Evolutionary conservation across 768 basidiomycete genomes (phyloP).

Genomic region (Mycena rebaudengoi): DNA sequence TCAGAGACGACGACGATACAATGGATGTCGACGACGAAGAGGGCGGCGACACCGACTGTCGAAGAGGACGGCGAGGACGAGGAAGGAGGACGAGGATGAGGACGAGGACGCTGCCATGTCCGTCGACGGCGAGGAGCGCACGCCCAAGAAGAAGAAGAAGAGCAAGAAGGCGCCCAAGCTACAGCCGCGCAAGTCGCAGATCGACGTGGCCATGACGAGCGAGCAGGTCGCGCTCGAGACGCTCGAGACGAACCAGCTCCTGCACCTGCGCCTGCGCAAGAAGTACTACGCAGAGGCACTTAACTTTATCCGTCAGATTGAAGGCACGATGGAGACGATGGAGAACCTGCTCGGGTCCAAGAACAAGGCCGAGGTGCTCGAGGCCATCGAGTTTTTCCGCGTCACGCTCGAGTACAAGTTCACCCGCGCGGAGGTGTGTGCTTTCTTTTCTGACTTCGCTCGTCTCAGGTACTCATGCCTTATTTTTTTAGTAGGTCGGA

Average conservation of each 20-base stretch:
- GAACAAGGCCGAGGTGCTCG: constrained; percentile 83
- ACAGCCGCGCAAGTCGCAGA: constrained; percentile 71
- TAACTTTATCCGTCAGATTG: constrained; percentile 73
- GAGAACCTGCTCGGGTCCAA: constrained; percentile 86
- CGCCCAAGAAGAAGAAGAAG: constrained; percentile 43
- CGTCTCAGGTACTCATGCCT: neutral
- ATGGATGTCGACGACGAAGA: constrained; percentile 67
- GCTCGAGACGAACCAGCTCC: constrained; percentile 70
- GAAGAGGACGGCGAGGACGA: constrained; percentile 42
- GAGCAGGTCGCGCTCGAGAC: constrained; percentile 78
- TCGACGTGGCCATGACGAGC: constrained; percentile 75
- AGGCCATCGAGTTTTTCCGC: constrained; percentile 91
- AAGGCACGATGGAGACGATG: constrained; percentile 73
- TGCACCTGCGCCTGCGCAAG: constrained; percentile 76
- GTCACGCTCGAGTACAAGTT: constrained; percentile 85
- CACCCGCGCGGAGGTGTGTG: constrained; percentile 72
- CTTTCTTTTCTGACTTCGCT: neutral
- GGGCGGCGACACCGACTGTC: constrained; percentile 39
- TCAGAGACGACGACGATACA: constrained; percentile 44
- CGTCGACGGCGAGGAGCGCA: constrained; percentile 42
- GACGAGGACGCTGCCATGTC: constrained; percentile 44
- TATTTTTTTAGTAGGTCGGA: constrained; percentile 62
- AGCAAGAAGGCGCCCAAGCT: constrained; percentile 55
- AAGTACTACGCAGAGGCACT: constrained; percentile 90
- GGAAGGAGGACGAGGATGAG: constrained; percentile 40